Evolutionary conservation across 306 rosid species (phyloP).

Genomic region (Datisca glomerata): DNA sequence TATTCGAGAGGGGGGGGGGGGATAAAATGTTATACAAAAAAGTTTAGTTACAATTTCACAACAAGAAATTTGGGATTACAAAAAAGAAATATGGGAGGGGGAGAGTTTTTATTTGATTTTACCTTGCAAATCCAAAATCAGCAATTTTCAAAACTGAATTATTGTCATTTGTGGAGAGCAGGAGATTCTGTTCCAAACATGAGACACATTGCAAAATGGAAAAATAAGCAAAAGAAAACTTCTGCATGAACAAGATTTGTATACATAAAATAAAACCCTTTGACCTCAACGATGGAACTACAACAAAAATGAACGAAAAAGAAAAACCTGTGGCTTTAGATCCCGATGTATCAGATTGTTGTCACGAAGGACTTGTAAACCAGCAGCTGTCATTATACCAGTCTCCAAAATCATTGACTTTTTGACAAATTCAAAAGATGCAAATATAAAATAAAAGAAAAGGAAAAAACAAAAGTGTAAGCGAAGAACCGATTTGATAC

Average conservation of each 20-base stretch:
- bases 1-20: no score
- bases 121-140: slow-evolving; percentile 99
- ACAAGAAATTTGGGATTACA: no score
- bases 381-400: slow-evolving; percentile 59
- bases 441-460: background rate
- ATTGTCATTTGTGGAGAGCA: slow-evolving; percentile 64
- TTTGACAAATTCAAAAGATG: background rate
- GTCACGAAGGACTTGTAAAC: slow-evolving; percentile 85
- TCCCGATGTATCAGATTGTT: slow-evolving; percentile 91
- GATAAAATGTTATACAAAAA: no score
- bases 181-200: slow-evolving; percentile 84
- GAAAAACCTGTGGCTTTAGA: slow-evolving; percentile 87
- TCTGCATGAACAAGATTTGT: slow-evolving; percentile 19
- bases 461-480: background rate
- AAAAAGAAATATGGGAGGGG: no score
- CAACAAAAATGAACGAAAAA: slow-evolving; percentile 11
- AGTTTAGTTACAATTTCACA: no score
- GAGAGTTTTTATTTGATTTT: no score
- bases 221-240: slow-evolving; percentile 25
- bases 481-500: slow-evolving; percentile 1
- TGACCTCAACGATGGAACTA: slow-evolving; percentile 3
- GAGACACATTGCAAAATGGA: slow-evolving; percentile 27
- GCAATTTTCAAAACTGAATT: slow-evolving; percentile 86
- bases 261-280: background rate
- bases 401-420: slow-evolving; percentile 2